Base-by-base conservation (phyloP, 2,329 filamentous ascomycete genomes). In the Nakataea oryzae region DNA sequence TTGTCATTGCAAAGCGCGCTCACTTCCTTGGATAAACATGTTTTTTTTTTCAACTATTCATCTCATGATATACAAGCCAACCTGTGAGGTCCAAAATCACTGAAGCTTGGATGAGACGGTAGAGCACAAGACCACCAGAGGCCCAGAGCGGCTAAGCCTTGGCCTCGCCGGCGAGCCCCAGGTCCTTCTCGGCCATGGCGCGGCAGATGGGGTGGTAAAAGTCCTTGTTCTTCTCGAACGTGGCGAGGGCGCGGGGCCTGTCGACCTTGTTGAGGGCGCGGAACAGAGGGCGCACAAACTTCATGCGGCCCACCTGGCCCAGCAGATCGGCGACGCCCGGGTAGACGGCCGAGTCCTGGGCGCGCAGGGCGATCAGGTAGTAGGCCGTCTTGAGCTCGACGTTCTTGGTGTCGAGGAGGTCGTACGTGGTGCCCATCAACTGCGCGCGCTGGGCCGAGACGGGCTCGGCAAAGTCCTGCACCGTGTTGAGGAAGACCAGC, bases 191-290 rank as follows among this genome's bases (percentile, higher is more conserved):
- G 3, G 96, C 86, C 86, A 96, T 89, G 9, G 80, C 84, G 64
- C 85, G 84, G 73, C 93, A 97, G 68, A 97, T 97, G 2, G 95
- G 95, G 72, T 97, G 93, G 72, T 97, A 99, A 71, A 97, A 97
- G 65, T 92, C 87, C 75, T 83, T 89, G 73, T 96, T 88, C 81
- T 88, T 89, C 76, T 89, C 84, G 75, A 96, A 97, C 0, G 93
- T 96, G 72, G 86, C 79, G 61, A 93, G 75, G 0, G 95, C 93
- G 69, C 96, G 75, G 29, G 86, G 78, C 58, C 85, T 79, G 75
- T 97, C 88, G 54, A 90, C 84, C 72, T 86, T 86, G 70, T 88
- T 87, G 67, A 99, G 77, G 59, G 85, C 82, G 64, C 88, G 83
- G 77, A 88, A 97, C 70, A 97, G 76, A 27, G 93, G 91, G 58